phyloP scores from a whole-genome alignment of 1,284 basidiomycete species.

The Sporisorium iseilematis-ciliati region DNA sequence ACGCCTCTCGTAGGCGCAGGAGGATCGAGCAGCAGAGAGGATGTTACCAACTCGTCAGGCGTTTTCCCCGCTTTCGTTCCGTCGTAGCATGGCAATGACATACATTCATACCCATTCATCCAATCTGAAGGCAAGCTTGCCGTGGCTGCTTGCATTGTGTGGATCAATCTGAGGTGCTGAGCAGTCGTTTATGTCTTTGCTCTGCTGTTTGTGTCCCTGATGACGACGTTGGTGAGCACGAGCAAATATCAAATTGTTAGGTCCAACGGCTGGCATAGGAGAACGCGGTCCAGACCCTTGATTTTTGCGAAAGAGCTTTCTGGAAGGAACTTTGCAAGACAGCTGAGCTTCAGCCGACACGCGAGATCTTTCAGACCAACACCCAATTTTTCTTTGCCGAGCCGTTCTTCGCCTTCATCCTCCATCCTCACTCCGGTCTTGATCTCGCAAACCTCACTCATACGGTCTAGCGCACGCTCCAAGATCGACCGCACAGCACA shows the following conservation, averaged over 20 bases:
- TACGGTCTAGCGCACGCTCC: background rate
- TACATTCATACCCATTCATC: background rate
- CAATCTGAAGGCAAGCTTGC: too few species aligned
- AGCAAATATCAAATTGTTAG: background rate
- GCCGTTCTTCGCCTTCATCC: background rate
- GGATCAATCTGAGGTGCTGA: background rate
- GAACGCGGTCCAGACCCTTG: background rate
- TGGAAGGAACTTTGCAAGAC: slow-evolving; percentile 17
- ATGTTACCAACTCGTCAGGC: background rate
- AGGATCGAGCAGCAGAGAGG: background rate
- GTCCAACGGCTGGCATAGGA: background rate
- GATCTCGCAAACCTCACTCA: too few species aligned
- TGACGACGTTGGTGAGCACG: background rate
- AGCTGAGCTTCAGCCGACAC: background rate
- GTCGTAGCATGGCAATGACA: background rate
- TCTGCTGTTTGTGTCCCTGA: background rate
- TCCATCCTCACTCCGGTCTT: background rate
- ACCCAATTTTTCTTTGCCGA: slow-evolving; percentile 2
- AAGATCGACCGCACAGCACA: background rate
- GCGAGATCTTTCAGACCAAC: background rate
- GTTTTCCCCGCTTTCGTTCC: background rate
- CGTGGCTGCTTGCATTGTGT: background rate
- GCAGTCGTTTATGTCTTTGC: background rate
- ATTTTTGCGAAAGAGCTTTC: slow-evolving; percentile 19
- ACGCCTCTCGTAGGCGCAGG: slow-evolving; percentile 12